These are phyloP conservation scores for Bimuria novae-zelandiae DNA, from an alignment of 2,329 filamentous ascomycete species.

Conservation along the genomic window DNA sequence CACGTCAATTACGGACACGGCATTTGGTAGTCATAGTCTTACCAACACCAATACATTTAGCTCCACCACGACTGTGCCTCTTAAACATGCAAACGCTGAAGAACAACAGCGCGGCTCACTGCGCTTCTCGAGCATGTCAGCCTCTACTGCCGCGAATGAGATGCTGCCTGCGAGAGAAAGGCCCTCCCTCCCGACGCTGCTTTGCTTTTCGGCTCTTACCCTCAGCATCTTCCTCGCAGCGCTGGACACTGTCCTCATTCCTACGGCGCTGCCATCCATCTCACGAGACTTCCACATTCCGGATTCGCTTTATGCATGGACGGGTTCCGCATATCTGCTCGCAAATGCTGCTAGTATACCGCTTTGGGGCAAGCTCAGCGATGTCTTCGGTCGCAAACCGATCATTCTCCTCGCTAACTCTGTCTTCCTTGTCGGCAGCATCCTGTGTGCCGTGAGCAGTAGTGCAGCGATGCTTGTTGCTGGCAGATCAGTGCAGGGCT, in stretches of 20 bases:
- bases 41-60: not conserved
- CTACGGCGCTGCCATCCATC: conserved; percentile 70
- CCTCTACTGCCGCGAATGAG: conserved; percentile 1
- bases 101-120: not conserved
- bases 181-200: conserved; percentile 17
- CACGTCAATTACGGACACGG: conserved; percentile 5
- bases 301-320: conserved; percentile 75
- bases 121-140: conserved; percentile 7
- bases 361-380: conserved; percentile 48
- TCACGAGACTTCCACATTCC: conserved; percentile 64
- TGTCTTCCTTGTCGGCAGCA: conserved; percentile 56
- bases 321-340: conserved; percentile 58
- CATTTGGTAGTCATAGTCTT: not conserved
- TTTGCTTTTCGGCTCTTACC: conserved; percentile 37
- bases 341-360: conserved; percentile 46
- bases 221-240: conserved; percentile 49
- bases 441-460: conserved; percentile 55
- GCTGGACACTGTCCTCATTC: conserved; percentile 61
- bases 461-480: conserved; percentile 59
- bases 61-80: not conserved
- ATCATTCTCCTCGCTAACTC: conserved; percentile 41
- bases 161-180: not conserved
- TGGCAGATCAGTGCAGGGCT: conserved; percentile 59
- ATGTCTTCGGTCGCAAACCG: conserved; percentile 46
- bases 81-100: not conserved